Conservation (phyloP, 2,329 filamentous ascomycete species). For the Fusarium sterilihyphosum region DNA sequence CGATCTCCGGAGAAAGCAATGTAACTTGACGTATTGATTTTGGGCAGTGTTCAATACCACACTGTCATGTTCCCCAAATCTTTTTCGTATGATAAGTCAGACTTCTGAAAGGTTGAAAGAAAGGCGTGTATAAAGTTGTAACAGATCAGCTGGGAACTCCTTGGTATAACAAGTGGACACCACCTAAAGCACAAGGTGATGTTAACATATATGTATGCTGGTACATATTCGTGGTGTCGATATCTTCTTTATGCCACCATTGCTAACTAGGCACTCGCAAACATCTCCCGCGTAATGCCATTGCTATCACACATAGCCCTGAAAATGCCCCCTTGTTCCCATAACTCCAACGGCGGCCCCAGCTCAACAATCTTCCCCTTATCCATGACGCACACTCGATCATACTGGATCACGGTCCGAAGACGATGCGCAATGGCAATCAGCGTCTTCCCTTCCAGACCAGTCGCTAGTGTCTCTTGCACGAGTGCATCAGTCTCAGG, state of each 20-base stretch:
- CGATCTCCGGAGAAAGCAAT: neutral
- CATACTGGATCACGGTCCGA: neutral
- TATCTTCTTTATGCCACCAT: neutral
- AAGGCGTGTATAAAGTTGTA: neutral
- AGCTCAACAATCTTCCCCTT: neutral
- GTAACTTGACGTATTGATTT: neutral
- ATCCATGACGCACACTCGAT: neutral
- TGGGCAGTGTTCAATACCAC: too few relatives aligned
- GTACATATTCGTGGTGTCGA: fast-evolving
- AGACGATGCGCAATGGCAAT: neutral
- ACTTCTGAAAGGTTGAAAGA: fast-evolving
- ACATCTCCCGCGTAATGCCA: neutral
- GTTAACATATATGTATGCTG: neutral
- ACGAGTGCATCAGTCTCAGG: neutral
- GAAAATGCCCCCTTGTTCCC: neutral
- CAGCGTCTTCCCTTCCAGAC: neutral
- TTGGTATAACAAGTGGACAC: neutral
- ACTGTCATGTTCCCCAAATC: fast-evolving
- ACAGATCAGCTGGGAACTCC: neutral
- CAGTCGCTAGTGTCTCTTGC: neutral
- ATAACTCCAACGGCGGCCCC: neutral
- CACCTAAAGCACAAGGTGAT: neutral
- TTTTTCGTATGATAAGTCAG: neutral
- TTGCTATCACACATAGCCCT: neutral
- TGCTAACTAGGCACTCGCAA: neutral